phyloP scores from a whole-genome alignment of 805 yeast genomes.

The Cyberlindnera bimundalis region DNA sequence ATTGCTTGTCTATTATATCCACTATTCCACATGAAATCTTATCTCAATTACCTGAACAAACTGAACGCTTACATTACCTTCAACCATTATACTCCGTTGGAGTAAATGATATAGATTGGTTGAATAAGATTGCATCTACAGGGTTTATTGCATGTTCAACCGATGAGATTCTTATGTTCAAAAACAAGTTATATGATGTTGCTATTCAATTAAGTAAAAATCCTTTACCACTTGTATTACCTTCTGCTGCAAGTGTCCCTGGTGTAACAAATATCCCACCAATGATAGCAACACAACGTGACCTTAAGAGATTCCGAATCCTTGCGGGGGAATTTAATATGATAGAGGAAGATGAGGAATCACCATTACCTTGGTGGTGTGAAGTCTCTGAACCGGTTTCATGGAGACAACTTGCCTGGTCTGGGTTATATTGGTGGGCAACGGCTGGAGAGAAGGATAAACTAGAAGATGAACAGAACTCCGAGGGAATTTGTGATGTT shows the following conservation, averaged over 20 bases:
- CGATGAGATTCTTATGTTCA: constrained; percentile 61
- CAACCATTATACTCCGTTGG: constrained; percentile 61
- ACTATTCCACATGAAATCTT: constrained; percentile 56
- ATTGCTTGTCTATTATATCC: constrained; percentile 57
- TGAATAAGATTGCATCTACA: constrained; percentile 18
- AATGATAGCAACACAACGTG: constrained; percentile 35
- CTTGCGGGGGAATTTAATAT: constrained; percentile 23
- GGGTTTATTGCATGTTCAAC: constrained; percentile 61
- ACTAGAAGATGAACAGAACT: constrained; percentile 36
- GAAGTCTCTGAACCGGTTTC: constrained; percentile 46
- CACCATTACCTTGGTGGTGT: constrained; percentile 37
- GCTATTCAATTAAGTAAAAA: constrained; percentile 27
- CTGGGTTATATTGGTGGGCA: constrained; percentile 84
- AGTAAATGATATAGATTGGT: constrained; percentile 49
- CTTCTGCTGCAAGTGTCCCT: constrained; percentile 12
- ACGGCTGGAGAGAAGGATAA: constrained; percentile 64
- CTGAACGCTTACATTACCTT: constrained; percentile 19
- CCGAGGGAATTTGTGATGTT: constrained; percentile 33
- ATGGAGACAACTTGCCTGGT: constrained; percentile 59
- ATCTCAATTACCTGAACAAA: constrained; percentile 30
- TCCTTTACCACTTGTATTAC: constrained; percentile 10
- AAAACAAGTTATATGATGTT: constrained; percentile 47
- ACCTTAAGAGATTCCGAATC: constrained; percentile 33
- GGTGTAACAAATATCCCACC: constrained; percentile 8
- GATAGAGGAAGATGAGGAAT: constrained; percentile 4